phyloP scores from a whole-genome alignment of 768 basidiomycete species.

The Tricholoma furcatifolium region DNA sequence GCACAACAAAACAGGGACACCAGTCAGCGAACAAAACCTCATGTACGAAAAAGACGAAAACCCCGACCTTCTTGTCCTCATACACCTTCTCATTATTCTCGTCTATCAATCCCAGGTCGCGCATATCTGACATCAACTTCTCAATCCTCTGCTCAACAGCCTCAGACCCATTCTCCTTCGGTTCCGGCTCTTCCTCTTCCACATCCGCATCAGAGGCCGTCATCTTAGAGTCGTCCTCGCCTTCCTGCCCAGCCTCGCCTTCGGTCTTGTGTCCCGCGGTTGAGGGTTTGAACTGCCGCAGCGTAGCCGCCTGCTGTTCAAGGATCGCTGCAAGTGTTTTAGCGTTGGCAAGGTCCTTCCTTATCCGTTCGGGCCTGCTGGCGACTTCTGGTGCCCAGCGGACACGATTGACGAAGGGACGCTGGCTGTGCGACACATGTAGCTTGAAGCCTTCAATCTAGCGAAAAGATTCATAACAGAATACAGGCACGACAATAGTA shows the following conservation, averaged over 20 bases:
- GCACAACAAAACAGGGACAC: neutral
- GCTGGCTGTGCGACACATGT: constrained; percentile 80
- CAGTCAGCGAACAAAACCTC: neutral
- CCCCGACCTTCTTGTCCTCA: constrained; percentile 70
- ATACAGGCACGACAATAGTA: neutral
- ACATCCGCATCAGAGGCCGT: constrained; percentile 29
- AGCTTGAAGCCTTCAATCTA: constrained; percentile 96
- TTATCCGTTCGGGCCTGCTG: constrained; percentile 75
- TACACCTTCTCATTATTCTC: constrained; percentile 63
- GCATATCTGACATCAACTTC: constrained; percentile 69
- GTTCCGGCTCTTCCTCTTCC: constrained; percentile 33
- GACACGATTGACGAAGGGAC: constrained; percentile 74
- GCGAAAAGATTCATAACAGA: constrained; percentile 2
- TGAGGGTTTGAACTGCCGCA: constrained; percentile 46
- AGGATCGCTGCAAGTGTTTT: constrained; percentile 70
- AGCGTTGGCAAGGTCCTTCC: constrained; percentile 77
- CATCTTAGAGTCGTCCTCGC: constrained; percentile 26
- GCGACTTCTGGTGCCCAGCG: constrained; percentile 83
- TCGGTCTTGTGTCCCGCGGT: constrained; percentile 24
- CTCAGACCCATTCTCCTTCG: constrained; percentile 64
- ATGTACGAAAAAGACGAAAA: constrained; percentile 13
- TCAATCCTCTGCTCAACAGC: constrained; percentile 83
- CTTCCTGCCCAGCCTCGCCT: constrained; percentile 21
- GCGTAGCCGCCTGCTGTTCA: constrained; percentile 63
- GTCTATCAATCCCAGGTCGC: constrained; percentile 60